Conservation (phyloP, 2,329 filamentous ascomycete genomes). For the Monilinia laxa region DNA sequence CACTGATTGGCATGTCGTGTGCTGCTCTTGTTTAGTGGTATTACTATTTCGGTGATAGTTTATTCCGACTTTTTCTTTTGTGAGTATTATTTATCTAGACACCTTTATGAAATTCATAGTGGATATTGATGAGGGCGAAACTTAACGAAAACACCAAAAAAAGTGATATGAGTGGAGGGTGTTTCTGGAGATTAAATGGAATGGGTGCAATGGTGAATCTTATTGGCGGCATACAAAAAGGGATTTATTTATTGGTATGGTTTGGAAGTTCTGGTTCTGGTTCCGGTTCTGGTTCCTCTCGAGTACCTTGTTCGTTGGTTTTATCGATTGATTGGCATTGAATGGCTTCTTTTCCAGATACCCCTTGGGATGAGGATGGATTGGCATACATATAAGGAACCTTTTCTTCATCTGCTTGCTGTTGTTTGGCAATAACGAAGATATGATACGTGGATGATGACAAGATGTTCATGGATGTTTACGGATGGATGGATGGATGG, state of each 20-base stretch:
- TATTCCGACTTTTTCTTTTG: conserved; percentile 6
- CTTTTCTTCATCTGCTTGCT: conserved; percentile 4
- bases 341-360: conserved; percentile 23
- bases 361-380: conserved; percentile 22
- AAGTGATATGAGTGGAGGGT: background rate
- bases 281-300: conserved; percentile 10
- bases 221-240: background rate
- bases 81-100: conserved; percentile 17
- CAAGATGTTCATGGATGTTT: conserved; percentile 5
- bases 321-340: conserved; percentile 17
- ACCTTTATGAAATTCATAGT: background rate
- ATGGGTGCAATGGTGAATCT: conserved; percentile 1
- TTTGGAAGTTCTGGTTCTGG: conserved; percentile 13
- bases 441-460: background rate
- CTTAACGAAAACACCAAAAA: background rate
- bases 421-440: background rate
- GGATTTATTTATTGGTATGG: conserved; percentile 4
- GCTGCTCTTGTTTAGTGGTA: background rate
- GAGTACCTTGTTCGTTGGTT: conserved; percentile 15
- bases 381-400: conserved; percentile 16
- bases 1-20: background rate
- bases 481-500: conserved; percentile 6
- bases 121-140: background rate
- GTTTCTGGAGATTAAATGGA: conserved; percentile 8
- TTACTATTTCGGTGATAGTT: conserved; percentile 12